Evolutionary conservation across 2,329 filamentous ascomycete genomes (phyloP), one percentile per base, ranked within the genome.

Genomic region (Diaporthe citrichinensis): DNA sequence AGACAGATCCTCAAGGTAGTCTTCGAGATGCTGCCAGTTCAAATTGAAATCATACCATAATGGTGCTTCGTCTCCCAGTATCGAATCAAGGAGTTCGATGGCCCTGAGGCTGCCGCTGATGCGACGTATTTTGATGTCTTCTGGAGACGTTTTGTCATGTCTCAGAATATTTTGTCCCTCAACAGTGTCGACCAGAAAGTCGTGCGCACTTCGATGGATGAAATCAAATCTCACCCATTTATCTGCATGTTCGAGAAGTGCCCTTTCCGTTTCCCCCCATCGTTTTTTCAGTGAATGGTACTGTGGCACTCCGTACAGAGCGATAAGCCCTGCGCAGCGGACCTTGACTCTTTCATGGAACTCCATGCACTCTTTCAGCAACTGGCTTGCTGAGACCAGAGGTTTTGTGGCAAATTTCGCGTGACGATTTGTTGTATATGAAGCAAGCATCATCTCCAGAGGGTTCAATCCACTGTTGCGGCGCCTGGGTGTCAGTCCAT

Each of bases 161-260:
- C 3, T 8, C 10, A 67, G 44, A 36, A 71, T 71, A 9, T 36
- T 9, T 28, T 49, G n/a, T 3, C 71, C 71, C 9, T 34, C 55
- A 3, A 44, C 23, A 1, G 55, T 55, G 28, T 67, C 57, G 41
- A 28, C 77, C 51, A 81, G 82, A 34, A 80, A 72, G 9, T 41
- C 68, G 25, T 59, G 53, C 6, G 71, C 57, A 41, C 53, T 61
- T 23, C 71, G 44, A 23, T 73, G 71, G 9, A 73, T 25, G 17
- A 73, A 65, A 1, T 1, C 10, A n/a, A 67, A 67, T 14, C 9
- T 41, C 4, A 23, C 7, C 0, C 3, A 2, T 28, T 23, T n/a
- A 20, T 62, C 25, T 8, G 25, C n/a, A 20, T 39, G 31, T 10
- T 17, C 8, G 6, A 39, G 9, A 20, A 72, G 31, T 15, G 25